Percentiles rank a stretch among this genome's conserved stretches.
These are phyloP conservation scores for Alternaria incomplexa DNA, from an alignment of 2,329 filamentous ascomycete genomes.

Conservation along the genomic window DNA sequence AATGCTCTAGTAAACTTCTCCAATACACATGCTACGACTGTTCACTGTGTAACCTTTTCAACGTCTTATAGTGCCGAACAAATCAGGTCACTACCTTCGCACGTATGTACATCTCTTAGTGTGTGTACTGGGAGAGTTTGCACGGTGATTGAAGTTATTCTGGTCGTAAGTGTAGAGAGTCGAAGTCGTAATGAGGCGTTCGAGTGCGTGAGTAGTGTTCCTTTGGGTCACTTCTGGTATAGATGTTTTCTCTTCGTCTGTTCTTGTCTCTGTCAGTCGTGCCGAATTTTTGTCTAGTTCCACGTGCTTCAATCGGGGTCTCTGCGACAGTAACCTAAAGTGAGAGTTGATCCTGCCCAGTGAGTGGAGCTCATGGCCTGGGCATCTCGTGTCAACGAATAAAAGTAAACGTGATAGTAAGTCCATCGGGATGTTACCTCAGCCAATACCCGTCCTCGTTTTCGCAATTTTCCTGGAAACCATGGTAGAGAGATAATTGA, in stretches of 20 bases:
- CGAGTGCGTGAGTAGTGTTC: not conserved
- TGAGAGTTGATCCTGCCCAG: not conserved
- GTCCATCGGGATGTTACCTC: not conserved
- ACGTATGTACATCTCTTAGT: not conserved
- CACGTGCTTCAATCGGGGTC: not conserved
- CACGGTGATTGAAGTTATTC: not conserved
- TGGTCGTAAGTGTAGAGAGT: not conserved
- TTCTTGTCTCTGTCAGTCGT: no score
- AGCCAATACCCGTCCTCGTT: not conserved
- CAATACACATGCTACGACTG: not conserved
- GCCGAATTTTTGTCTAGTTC: no score
- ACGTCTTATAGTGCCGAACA: not conserved
- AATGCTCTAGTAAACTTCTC: not conserved
- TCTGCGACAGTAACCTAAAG: not conserved
- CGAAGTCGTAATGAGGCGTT: not conserved
- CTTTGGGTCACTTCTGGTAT: not conserved
- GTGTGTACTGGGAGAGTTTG: not conserved
- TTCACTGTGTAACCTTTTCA: not conserved
- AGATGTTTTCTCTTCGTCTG: no score
- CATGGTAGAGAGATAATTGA: not conserved
- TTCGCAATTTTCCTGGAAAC: not conserved
- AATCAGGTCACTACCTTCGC: not conserved
- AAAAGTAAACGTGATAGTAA: not conserved
- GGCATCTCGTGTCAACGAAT: not conserved
- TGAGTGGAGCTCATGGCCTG: not conserved